These are phyloP conservation scores for Ananas comosus DNA, from an alignment of 176 grass and related monocot species.

Conservation along the genomic window DNA sequence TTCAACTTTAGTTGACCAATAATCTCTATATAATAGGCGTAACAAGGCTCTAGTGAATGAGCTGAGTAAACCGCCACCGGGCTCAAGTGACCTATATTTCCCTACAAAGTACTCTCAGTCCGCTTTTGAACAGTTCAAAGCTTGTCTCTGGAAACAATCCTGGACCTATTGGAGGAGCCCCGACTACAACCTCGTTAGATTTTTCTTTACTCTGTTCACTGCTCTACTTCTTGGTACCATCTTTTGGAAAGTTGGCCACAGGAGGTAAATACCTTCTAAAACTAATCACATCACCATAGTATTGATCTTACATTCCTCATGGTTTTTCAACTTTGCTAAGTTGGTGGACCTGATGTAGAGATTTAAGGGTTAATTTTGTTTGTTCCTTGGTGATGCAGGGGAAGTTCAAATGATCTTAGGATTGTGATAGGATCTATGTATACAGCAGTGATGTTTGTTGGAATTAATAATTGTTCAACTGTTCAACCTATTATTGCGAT, in stretches of 20 bases:
- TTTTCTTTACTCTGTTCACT: constrained; percentile 82
- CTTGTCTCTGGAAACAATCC: constrained; percentile 97
- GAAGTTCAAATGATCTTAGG: constrained; percentile 54
- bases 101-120: constrained; percentile 68
- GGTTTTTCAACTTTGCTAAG: not conserved
- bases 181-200: constrained; percentile 95
- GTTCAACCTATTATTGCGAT: constrained; percentile 82
- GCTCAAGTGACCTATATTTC: constrained; percentile 72
- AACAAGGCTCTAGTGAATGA: constrained; percentile 64
- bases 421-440: constrained; percentile 91
- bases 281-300: not conserved
- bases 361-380: constrained; percentile 8
- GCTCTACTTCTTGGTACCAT: constrained; percentile 89
- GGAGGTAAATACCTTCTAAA: constrained; percentile 37
- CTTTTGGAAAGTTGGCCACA: constrained; percentile 85
- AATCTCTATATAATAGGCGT: constrained; percentile 35
- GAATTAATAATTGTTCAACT: constrained; percentile 91
- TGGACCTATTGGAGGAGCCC: constrained; percentile 93
- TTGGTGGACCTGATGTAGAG: not conserved
- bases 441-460: constrained; percentile 79
- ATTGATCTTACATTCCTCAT: not conserved
- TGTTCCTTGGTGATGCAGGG: constrained; percentile 39
- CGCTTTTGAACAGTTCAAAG: constrained; percentile 61
- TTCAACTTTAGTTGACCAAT: constrained; percentile 9
- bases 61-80: constrained; percentile 54